These are phyloP conservation scores for Phytophthora podocarpi DNA, from an alignment of 352 stramenopile species.

Conservation along the genomic window DNA sequence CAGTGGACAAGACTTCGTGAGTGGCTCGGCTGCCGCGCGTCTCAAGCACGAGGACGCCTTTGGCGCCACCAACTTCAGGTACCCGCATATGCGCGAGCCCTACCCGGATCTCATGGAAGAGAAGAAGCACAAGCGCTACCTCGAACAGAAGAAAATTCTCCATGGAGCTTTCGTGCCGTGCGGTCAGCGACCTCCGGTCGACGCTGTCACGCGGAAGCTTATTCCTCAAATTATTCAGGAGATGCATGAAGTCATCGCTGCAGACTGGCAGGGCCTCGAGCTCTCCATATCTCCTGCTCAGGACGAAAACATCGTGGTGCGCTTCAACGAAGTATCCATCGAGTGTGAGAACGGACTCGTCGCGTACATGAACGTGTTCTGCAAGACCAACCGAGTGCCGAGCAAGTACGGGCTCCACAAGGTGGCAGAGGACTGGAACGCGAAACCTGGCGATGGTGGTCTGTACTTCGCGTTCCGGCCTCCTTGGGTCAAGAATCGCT, in stretches of 20 bases:
- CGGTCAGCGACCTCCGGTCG: conserved; percentile 53
- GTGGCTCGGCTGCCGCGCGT: conserved; percentile 42
- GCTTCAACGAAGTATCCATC: conserved; percentile 50
- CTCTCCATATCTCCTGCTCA: conserved; percentile 60
- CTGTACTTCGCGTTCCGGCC: conserved; percentile 68
- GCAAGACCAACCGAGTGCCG: conserved; percentile 63
- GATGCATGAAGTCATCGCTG: conserved; percentile 59
- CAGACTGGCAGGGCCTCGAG: conserved; percentile 65
- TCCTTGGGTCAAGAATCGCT: conserved; percentile 68
- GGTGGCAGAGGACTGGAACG: conserved; percentile 82
- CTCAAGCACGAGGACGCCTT: conserved; percentile 86
- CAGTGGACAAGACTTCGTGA: conserved; percentile 75
- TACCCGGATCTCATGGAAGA: conserved; percentile 64
- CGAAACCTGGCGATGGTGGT: conserved; percentile 59
- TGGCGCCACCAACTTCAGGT: conserved; percentile 50
- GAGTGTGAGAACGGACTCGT: conserved; percentile 67
- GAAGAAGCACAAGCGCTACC: conserved; percentile 59
- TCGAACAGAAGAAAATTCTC: conserved; percentile 79
- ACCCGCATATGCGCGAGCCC: conserved; percentile 73
- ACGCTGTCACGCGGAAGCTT: conserved; percentile 68
- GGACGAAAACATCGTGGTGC: conserved; percentile 69
- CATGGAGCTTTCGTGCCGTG: conserved; percentile 70
- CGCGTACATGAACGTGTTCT: conserved; percentile 87
- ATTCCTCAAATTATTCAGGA: conserved; percentile 77
- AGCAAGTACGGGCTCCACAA: conserved; percentile 81